Conservation (phyloP, 2,329 filamentous ascomycete genomes). For the Arthroderma sp. region DNA sequence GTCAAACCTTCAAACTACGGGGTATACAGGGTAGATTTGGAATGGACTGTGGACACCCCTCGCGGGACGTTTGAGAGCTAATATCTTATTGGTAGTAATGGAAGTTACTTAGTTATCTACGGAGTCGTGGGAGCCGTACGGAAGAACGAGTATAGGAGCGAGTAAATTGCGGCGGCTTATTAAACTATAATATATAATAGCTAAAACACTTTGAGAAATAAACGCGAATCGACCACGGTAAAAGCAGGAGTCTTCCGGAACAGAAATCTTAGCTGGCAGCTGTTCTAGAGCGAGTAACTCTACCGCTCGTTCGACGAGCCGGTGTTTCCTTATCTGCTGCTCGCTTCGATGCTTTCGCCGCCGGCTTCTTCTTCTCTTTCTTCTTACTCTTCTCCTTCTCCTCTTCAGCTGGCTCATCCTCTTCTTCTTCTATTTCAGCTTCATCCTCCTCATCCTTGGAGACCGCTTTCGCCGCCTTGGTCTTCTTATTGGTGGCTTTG, state of each 20-base stretch:
- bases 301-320: background rate
- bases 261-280: background rate
- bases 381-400: constrained; percentile 7
- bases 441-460: constrained; percentile 9
- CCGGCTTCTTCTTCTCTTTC: constrained; percentile 15
- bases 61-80: too few relatives aligned
- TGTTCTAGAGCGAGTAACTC: background rate
- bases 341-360: constrained; percentile 8
- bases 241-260: background rate
- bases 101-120: too few relatives aligned
- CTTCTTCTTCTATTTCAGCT: constrained; percentile 7
- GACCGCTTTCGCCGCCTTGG: constrained; percentile 6
- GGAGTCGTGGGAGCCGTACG: too few relatives aligned
- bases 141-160: too few relatives aligned
- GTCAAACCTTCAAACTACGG: too few relatives aligned
- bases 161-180: background rate
- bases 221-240: background rate
- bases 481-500: constrained; percentile 2
- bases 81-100: too few relatives aligned
- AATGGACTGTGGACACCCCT: too few relatives aligned
- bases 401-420: constrained; percentile 6
- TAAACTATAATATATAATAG: background rate
- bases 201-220: background rate
- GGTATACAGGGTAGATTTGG: too few relatives aligned
- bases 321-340: constrained; percentile 1